Evolutionary conservation across 257 asterid genomes (phyloP).

Genomic region (Solanum chiquidenum): DNA sequence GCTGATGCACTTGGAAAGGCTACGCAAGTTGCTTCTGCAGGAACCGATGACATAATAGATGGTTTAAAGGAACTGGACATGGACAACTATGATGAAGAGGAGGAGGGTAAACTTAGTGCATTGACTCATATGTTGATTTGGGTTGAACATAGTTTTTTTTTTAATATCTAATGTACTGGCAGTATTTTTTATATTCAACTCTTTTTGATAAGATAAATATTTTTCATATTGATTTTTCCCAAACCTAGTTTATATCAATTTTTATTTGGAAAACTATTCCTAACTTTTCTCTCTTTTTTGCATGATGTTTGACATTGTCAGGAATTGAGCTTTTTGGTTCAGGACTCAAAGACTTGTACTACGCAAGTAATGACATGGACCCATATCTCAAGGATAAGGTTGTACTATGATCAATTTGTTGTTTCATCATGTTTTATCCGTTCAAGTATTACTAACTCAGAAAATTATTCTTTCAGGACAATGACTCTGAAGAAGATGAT

Average conservation of each 20-base stretch:
- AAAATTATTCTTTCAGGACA: conserved; percentile 27
- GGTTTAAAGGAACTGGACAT: conserved; percentile 67
- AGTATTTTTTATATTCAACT: neutral
- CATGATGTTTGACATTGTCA: conserved; percentile 7
- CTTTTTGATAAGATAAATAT: neutral
- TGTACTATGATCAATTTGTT: conserved; percentile 20
- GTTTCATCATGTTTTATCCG: neutral
- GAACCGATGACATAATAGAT: conserved; percentile 40
- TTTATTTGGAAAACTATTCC: neutral
- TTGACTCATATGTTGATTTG: neutral
- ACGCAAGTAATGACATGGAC: conserved; percentile 64
- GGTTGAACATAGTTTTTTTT: neutral
- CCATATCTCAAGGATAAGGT: conserved; percentile 60
- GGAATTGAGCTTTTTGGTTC: conserved; percentile 70
- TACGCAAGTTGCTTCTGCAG: conserved; percentile 22
- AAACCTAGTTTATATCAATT: neutral
- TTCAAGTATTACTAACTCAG: neutral
- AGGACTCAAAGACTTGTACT: conserved; percentile 45
- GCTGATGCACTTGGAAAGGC: conserved; percentile 62
- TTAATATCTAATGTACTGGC: neutral
- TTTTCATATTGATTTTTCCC: neutral
- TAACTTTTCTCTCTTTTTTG: neutral
- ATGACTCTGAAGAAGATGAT: conserved; percentile 66
- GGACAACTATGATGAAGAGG: conserved; percentile 89
- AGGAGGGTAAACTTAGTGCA: conserved; percentile 42